Evolutionary conservation across 2,329 filamentous ascomycete species (phyloP).

Genomic region (Fusarium drepaniforme): DNA sequence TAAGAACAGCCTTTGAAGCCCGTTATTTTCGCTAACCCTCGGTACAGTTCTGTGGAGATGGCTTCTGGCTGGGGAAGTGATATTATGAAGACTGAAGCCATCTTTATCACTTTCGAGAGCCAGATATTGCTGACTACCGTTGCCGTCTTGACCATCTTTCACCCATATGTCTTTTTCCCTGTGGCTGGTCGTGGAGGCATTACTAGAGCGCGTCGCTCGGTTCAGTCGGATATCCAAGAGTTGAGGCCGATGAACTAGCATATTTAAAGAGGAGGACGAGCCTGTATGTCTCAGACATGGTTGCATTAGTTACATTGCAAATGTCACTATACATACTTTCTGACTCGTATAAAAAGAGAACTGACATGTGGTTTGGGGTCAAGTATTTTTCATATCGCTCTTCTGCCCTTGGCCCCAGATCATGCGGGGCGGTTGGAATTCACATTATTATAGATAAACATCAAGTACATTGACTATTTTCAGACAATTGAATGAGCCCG

Average conservation of each 20-base stretch:
- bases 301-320: not conserved
- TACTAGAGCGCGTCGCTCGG: not conserved
- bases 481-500: no score
- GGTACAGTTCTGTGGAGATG: not conserved
- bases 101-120: not conserved
- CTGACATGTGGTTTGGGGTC: not conserved
- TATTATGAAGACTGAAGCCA: not conserved
- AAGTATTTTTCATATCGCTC: not conserved
- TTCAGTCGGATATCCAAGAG: not conserved
- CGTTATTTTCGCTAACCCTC: not conserved
- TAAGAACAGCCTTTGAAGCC: not conserved
- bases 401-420: not conserved
- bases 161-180: not conserved
- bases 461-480: not conserved
- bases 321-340: not conserved
- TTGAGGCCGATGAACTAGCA: not conserved
- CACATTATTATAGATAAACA: not conserved
- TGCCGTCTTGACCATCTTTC: not conserved
- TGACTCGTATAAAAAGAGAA: not conserved
- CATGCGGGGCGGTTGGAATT: accelerated
- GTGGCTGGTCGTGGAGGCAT: not conserved
- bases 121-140: not conserved
- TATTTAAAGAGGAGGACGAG: not conserved
- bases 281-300: not conserved
- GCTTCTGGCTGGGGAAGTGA: not conserved